These are phyloP conservation scores for Drechslera avenae DNA, from an alignment of 2,329 filamentous ascomycete genomes.

Conservation along the genomic window DNA sequence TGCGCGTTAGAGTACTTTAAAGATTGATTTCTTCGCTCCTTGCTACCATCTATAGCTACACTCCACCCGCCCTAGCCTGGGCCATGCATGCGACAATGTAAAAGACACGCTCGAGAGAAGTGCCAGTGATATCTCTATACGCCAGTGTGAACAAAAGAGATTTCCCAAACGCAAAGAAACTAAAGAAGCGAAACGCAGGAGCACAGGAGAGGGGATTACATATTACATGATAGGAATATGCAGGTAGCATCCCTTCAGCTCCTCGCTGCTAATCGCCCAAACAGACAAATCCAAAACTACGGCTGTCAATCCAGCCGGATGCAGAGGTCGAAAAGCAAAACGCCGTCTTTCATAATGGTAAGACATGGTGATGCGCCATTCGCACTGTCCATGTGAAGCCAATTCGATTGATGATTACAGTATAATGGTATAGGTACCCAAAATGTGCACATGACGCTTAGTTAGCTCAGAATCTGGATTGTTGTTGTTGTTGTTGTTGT, in stretches of 20 bases:
- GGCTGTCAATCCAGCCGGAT: conserved; percentile 9
- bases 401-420: conserved; percentile 32
- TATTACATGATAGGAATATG: conserved; percentile 10
- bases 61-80: background rate
- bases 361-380: conserved; percentile 11
- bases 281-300: conserved; percentile 6
- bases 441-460: conserved; percentile 36
- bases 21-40: conserved; percentile 7
- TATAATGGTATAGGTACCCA: conserved; percentile 20
- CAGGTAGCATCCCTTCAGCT: background rate
- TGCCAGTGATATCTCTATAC: conserved; percentile 3
- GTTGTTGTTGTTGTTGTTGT: conserved; percentile 11
- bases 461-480: conserved; percentile 31
- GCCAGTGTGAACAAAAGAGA: conserved; percentile 12
- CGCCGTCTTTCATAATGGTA: conserved; percentile 32
- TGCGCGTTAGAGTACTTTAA: background rate
- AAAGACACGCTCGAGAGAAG: conserved; percentile 4
- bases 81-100: background rate
- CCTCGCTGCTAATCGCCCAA: conserved; percentile 6
- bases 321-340: conserved; percentile 16
- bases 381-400: conserved; percentile 25
- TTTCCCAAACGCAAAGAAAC: conserved; percentile 11
- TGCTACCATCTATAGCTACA: conserved; percentile 1
- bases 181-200: conserved; percentile 1
- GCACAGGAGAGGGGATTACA: conserved; percentile 1